Evolutionary conservation across 257 asterid genomes (phyloP).

Genomic region (Dorcoceras hygrometricum): DNA sequence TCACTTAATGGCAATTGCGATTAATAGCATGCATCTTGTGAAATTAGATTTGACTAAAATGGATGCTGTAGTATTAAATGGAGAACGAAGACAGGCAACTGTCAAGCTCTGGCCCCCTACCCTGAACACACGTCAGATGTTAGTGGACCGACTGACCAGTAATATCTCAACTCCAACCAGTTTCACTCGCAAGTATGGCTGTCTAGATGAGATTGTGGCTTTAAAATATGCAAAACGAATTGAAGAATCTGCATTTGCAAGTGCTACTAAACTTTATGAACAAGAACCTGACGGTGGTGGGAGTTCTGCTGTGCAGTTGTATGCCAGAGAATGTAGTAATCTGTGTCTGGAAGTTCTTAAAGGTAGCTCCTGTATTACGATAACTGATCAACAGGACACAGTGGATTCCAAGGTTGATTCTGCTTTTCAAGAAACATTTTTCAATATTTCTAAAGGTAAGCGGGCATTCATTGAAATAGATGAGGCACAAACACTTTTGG

Average conservation of each 20-base stretch:
- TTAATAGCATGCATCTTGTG: constrained; percentile 9
- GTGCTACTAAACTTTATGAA: constrained; percentile 59
- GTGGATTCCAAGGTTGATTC: constrained; percentile 35
- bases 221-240: constrained; percentile 54
- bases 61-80: constrained; percentile 55
- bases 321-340: constrained; percentile 89
- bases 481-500: constrained; percentile 68
- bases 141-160: constrained; percentile 71
- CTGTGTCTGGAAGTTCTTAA: constrained; percentile 74
- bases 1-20: constrained; percentile 10
- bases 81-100: constrained; percentile 53
- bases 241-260: constrained; percentile 70
- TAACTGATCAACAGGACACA: constrained; percentile 34
- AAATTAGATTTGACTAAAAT: constrained; percentile 34
- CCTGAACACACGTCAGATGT: constrained; percentile 66
- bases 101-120: constrained; percentile 98
- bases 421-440: constrained; percentile 36
- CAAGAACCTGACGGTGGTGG: constrained; percentile 95
- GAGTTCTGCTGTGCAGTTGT: constrained; percentile 85
- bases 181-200: constrained; percentile 84
- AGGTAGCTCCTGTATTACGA: constrained; percentile 30
- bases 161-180: constrained; percentile 88
- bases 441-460: constrained; percentile 80
- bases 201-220: constrained; percentile 56
- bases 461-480: constrained; percentile 80